Percentiles rank a stretch among this genome's conserved stretches.
Evolutionary conservation across 2,329 filamentous ascomycete genomes (phyloP).

Genomic region (Aspergillus intermedius): DNA sequence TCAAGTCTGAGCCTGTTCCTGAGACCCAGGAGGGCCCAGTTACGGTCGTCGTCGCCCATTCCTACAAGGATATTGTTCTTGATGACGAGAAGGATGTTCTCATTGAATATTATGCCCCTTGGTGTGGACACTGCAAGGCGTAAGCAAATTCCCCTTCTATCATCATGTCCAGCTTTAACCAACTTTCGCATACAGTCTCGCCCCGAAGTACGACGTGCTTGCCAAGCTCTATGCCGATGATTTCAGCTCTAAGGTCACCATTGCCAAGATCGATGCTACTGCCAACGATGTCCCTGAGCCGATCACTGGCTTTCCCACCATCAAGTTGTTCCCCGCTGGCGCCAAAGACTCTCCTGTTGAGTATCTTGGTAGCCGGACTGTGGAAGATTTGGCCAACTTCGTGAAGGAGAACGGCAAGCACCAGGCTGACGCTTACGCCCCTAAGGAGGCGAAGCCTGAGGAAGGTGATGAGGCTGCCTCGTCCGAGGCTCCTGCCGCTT

Average conservation of each 20-base stretch:
- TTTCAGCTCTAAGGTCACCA: constrained; percentile 54
- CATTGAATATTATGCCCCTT: constrained; percentile 95
- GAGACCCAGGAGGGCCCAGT: constrained; percentile 89
- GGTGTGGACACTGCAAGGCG: constrained; percentile 66
- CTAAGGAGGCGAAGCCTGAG: constrained; percentile 51
- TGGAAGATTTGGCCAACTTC: constrained; percentile 88
- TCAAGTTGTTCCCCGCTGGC: constrained; percentile 94
- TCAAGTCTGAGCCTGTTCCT: constrained; percentile 97
- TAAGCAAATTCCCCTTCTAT: constrained; percentile 26
- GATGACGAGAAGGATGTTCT: constrained; percentile 95
- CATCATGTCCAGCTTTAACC: constrained; percentile 2
- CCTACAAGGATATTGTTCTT: constrained; percentile 84
- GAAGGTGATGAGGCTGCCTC: constrained; percentile 29
- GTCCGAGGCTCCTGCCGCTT: constrained; percentile 17
- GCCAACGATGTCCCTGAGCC: constrained; percentile 94
- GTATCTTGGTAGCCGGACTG: constrained; percentile 79
- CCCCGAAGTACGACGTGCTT: constrained; percentile 62
- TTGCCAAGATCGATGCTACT: constrained; percentile 92
- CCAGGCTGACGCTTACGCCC: constrained; percentile 61
- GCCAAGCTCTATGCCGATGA: constrained; percentile 50
- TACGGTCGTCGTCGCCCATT: constrained; percentile 83
- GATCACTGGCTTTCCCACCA: constrained; percentile 96
- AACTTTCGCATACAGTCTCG: constrained; percentile 39
- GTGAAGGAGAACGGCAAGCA: constrained; percentile 93
- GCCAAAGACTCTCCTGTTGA: constrained; percentile 77